Evolutionary conservation across 2,329 filamentous ascomycete species (phyloP), one percentile per base, ranked within the genome.

Genomic region (Aspergillus pseudonomiae): DNA sequence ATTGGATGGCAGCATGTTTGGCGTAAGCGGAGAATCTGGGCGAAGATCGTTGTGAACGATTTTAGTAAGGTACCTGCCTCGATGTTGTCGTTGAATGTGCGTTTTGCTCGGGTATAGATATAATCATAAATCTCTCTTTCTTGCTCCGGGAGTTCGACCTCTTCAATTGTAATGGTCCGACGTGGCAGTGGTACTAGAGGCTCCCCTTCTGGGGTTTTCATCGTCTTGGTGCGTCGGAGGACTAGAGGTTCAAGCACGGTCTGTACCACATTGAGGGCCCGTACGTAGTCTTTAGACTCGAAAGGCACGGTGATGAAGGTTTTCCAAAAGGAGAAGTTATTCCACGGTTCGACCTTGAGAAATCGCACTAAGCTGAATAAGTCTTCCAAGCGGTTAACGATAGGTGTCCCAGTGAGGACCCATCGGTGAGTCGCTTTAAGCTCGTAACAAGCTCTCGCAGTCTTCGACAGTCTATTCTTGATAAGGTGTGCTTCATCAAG

Each of bases 281-380:
- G 89, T 69, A 97, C 88, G 74, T 96, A 97, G 67, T 99, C 91
- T 69, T 95, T 95, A 0, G 93, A 94, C 77, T 99, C 95, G 68
- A 99, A 99, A 0, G 95, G 95, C 1, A 96, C 90, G 0, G 95
- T 99, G 73, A 99, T 98, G 76, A 99, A 99, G 0, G 95, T 98
- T 75, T 94, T 94, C 95, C 95, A 99, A 80, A 97, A 99, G 0
- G 94, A 97, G 77, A 99, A 99, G 76, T 98, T 98, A 73, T 91
- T 95, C 95, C 95, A 99, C 0, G 95, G 95, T 75, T 98, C 94
- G 4, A 99, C 95, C 62, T 92, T 89, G 12, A 99, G 82, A 79
- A 98, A 99, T 3, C 92, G 89, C 14, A 98, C 92, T 43, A 99
- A 81, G 73, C 92, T 96, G 80, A 97, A 98, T 16, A 99, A 81